Evolutionary conservation across 1,139 yeast species (phyloP), one percentile per base, ranked within the genome.

Genomic region (Candida sanyaensis): DNA sequence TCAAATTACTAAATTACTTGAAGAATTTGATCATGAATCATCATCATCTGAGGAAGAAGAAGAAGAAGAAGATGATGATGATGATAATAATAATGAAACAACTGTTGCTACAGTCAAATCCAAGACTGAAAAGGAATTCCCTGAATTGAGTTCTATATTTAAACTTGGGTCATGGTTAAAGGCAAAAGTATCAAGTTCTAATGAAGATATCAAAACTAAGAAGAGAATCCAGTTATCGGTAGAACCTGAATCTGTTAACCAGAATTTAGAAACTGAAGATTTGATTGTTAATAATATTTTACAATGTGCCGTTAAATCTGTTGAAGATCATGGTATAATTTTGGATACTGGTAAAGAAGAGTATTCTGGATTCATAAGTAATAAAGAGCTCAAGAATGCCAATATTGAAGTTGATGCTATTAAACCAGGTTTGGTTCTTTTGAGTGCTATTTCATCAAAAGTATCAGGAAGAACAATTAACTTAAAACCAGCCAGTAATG

Each of bases 251-350:
- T 68, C 70, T 38, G 89, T 88, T 9, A 95, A 93, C 61, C 73
- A 75, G 30, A 59, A 71, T 17, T 67, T 90, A 47, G 84, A 77
- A 44, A 75, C 70, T 6, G 93, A 86, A 44, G 96, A 89, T 62
- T 67, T 88, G 50, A 66, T 73, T 4, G 63, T 76, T 13, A 91
- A 91, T 34, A 76, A 80, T 56, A 63, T 86, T 6, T 62, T 93
- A 2, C 99, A 93, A 68, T 91, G 85, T 28, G 76, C 90, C 1
- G 83, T 93, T 13, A 77, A 76, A 50, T 86, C 96, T 45, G 69
- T 89, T 24, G 98, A 93, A 74, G 99, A 93, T 61, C 97, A 89
- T 62, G 99, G 99, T 67, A 78, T 84, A 12, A 81, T 89, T 50
- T 69, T 92, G 45, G 87, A 85, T 57, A 66, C 88, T 28, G 97